Conservation (phyloP, 179 eudicot species). For the Beta corolliflora region DNA sequence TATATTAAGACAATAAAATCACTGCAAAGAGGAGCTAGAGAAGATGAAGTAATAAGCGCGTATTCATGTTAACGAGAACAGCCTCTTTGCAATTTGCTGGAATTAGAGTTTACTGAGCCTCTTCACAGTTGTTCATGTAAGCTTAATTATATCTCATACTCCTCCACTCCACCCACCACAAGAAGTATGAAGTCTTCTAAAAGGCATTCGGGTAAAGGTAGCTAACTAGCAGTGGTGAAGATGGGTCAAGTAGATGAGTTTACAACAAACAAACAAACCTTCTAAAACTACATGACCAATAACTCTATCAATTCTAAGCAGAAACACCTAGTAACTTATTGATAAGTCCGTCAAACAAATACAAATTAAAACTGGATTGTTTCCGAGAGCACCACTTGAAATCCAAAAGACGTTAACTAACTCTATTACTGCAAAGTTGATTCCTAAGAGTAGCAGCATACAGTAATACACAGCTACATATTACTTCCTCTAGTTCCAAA, state of each 20-base stretch:
- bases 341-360: background rate
- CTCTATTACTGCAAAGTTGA: background rate
- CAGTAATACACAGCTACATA: background rate
- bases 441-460: background rate
- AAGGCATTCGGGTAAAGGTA: background rate
- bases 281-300: background rate
- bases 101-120: background rate
- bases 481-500: background rate
- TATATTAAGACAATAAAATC: background rate
- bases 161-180: no score
- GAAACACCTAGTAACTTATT: background rate
- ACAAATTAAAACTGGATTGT: background rate
- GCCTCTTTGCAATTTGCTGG: background rate
- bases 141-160: background rate
- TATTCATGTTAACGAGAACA: background rate
- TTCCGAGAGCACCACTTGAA: background rate
- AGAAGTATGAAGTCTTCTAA: background rate
- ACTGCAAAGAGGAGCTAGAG: background rate
- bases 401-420: background rate
- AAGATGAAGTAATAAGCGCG: background rate
- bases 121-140: background rate
- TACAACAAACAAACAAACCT: background rate
- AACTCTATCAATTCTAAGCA: background rate
- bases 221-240: background rate
- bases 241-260: background rate